Evolutionary conservation across 495 filamentous ascomycete species (phyloP).

Genomic region (Lindgomyces ingoldianus): DNA sequence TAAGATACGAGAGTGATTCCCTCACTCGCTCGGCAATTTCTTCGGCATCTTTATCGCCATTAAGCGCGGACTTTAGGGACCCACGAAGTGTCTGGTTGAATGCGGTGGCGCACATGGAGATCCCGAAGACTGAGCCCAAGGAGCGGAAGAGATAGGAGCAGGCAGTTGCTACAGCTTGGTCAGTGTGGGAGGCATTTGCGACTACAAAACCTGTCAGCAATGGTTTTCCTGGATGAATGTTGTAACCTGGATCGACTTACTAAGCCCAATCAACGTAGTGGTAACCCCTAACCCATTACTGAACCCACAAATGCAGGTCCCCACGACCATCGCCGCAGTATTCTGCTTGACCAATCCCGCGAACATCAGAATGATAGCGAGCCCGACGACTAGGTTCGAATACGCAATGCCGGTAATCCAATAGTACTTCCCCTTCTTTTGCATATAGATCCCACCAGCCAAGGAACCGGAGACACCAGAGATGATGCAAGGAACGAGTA

Average conservation of each 20-base stretch:
- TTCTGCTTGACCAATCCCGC: constrained; percentile 55
- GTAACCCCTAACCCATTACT: constrained; percentile 71
- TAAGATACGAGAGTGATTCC: constrained; percentile 71
- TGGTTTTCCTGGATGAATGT: neutral
- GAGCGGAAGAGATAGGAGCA: constrained; percentile 86
- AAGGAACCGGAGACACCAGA: constrained; percentile 68
- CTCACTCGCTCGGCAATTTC: constrained; percentile 72
- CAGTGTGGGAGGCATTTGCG: constrained; percentile 65
- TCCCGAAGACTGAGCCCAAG: constrained; percentile 73
- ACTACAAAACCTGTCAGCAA: constrained; percentile 42
- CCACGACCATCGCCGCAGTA: constrained; percentile 55
- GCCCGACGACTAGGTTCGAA: constrained; percentile 53
- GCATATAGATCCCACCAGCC: constrained; percentile 70
- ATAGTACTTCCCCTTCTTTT: constrained; percentile 75
- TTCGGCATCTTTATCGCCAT: constrained; percentile 61
- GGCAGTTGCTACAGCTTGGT: constrained; percentile 79
- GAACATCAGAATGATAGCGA: constrained; percentile 59
- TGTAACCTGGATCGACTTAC: constrained; percentile 45
- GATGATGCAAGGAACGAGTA: constrained; percentile 67
- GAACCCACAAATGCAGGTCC: constrained; percentile 58
- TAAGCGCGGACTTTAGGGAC: constrained; percentile 56
- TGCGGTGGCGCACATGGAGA: constrained; percentile 69
- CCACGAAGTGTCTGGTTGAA: constrained; percentile 70
- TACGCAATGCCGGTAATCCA: constrained; percentile 68
- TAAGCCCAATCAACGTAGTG: constrained; percentile 64